Evolutionary conservation across 1,139 yeast species (phyloP).

Genomic region (Torulaspora pretoriensis): DNA sequence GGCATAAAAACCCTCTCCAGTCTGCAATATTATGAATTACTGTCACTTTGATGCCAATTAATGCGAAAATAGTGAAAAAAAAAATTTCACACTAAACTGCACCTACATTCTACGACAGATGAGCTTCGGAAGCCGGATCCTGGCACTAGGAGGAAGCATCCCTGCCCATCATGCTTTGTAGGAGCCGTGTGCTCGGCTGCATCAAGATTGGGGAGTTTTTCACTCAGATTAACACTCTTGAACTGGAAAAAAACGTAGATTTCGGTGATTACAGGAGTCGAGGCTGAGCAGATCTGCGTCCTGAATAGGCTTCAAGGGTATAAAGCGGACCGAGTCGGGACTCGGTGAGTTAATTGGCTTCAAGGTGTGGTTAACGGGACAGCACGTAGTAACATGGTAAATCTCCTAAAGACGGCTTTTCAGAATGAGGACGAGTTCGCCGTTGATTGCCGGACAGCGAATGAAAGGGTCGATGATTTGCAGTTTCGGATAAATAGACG

Average conservation of each 20-base stretch:
- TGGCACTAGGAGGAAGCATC: too few species aligned
- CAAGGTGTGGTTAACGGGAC: too few species aligned
- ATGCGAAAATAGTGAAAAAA: background rate
- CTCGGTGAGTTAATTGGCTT: too few species aligned
- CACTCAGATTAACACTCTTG: too few species aligned
- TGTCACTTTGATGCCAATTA: background rate
- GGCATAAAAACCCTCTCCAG: background rate
- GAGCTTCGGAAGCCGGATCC: background rate
- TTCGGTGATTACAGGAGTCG: too few species aligned
- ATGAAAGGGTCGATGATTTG: background rate
- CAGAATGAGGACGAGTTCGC: conserved; percentile 1
- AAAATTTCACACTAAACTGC: background rate
- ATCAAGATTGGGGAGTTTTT: too few species aligned
- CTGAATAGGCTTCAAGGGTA: too few species aligned
- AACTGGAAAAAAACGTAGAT: too few species aligned
- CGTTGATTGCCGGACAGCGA: background rate
- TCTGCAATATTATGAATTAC: background rate
- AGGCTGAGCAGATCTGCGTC: too few species aligned
- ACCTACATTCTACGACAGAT: conserved; percentile 6
- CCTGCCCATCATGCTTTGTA: background rate
- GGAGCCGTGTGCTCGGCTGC: background rate
- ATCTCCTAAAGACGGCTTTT: background rate
- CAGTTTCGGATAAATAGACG: conserved; percentile 7
- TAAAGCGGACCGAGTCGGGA: too few species aligned
- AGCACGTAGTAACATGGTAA: background rate